phyloP scores from a whole-genome alignment of 495 filamentous ascomycete species.

The Peziza echinospora region DNA sequence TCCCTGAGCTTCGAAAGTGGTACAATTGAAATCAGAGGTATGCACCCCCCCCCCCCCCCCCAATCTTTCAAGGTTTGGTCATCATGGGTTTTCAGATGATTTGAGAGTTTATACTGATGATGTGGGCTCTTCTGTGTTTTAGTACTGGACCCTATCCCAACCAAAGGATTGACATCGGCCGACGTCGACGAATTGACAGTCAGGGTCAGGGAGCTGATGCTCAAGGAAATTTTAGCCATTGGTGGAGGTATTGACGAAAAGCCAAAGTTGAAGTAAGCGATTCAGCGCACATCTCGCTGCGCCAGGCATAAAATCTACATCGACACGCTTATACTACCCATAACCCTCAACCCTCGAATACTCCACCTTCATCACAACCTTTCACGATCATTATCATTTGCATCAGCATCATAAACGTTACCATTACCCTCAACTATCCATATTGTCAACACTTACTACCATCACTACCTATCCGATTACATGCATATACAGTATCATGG shows the following conservation, averaged over 20 bases:
- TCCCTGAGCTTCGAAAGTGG: slow-evolving; percentile 48
- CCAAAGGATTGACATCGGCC: slow-evolving; percentile 47
- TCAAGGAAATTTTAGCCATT: slow-evolving; percentile 45
- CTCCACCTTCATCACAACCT: background rate
- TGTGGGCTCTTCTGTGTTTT: background rate
- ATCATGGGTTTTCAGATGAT: background rate
- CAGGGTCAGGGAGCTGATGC: slow-evolving; percentile 55
- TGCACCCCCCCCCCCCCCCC: no score
- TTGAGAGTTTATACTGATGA: background rate
- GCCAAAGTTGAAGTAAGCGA: background rate
- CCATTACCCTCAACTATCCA: no score
- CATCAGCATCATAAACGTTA: background rate
- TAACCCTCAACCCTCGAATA: background rate
- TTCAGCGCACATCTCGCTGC: background rate
- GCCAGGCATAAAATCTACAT: background rate
- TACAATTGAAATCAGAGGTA: slow-evolving; percentile 60
- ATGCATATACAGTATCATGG: no score
- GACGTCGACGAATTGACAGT: slow-evolving; percentile 67
- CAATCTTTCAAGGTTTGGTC: background rate
- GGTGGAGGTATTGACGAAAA: background rate
- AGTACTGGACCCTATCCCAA: slow-evolving; percentile 73
- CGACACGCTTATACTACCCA: background rate
- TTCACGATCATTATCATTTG: no score
- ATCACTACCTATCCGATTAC: no score
- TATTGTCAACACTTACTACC: no score